These are phyloP conservation scores for Terfezia boudieri DNA, from an alignment of 495 filamentous ascomycete species.

Conservation along the genomic window DNA sequence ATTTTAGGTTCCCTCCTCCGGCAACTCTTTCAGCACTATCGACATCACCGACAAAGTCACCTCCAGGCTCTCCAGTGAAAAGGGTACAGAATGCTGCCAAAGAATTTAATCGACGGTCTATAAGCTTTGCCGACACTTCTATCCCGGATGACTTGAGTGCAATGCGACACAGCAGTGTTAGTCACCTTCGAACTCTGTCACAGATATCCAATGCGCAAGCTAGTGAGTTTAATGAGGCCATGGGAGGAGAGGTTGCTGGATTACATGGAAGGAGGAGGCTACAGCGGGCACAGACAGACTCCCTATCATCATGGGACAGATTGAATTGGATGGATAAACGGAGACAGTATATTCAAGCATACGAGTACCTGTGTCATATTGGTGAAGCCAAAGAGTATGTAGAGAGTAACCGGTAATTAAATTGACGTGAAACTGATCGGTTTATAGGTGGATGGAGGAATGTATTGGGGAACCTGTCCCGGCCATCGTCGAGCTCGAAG, in stretches of 20 bases:
- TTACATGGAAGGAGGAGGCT: conserved; percentile 62
- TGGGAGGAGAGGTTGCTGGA: conserved; percentile 65
- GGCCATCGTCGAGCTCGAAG: conserved; percentile 87
- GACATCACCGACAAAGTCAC: not conserved
- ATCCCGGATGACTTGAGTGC: conserved; percentile 17
- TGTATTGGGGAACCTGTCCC: conserved; percentile 75
- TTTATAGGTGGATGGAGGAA: conserved; percentile 64
- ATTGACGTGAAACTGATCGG: not conserved
- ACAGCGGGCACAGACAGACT: conserved; percentile 44
- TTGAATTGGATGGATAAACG: conserved; percentile 98
- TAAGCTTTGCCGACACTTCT: not conserved
- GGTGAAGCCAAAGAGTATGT: conserved; percentile 76
- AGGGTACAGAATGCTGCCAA: not conserved
- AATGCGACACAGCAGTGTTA: conserved; percentile 21
- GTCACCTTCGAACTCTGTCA: conserved; percentile 73
- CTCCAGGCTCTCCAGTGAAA: not conserved
- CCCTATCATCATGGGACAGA: conserved; percentile 46
- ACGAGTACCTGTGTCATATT: conserved; percentile 98
- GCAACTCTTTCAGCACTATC: not conserved
- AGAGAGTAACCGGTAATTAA: not conserved
- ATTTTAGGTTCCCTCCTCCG: not conserved
- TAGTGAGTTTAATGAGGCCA: conserved; percentile 50
- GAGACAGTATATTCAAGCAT: conserved; percentile 85
- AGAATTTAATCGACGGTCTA: not conserved
- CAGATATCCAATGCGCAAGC: conserved; percentile 55